A percentile compares a stretch with the other conserved stretches of the same genome.
Evolutionary conservation across 768 basidiomycete species (phyloP).

Genomic region (Hygrophoropsis aurantiaca): DNA sequence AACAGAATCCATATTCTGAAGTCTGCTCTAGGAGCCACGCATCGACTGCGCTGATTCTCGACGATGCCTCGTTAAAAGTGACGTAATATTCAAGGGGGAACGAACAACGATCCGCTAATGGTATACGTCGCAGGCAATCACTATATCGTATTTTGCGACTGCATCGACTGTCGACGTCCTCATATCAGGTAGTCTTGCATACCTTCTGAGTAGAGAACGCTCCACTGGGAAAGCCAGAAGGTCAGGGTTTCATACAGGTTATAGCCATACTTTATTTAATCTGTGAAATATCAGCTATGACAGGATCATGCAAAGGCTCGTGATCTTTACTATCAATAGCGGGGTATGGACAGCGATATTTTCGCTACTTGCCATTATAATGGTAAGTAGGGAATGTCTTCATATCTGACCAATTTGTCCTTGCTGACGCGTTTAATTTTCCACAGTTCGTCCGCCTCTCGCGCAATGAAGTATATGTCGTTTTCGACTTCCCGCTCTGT

Average conservation of each 20-base stretch:
- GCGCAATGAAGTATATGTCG: conserved; percentile 10
- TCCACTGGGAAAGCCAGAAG: background rate
- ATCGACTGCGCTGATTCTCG: background rate
- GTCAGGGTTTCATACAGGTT: background rate
- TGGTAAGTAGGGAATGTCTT: background rate
- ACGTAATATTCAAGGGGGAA: background rate
- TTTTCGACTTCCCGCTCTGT: conserved; percentile 31
- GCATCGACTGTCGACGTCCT: background rate
- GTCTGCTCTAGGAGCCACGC: background rate
- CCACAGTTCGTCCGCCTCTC: too few relatives aligned
- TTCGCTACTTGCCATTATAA: background rate
- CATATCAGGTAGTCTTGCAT: background rate
- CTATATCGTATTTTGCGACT: background rate
- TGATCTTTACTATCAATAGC: background rate
- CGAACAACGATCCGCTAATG: background rate
- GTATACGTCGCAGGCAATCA: background rate
- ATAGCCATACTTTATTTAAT: too few relatives aligned
- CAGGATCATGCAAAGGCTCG: background rate
- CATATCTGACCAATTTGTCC: too few relatives aligned
- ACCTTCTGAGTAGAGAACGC: background rate
- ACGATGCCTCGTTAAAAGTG: background rate
- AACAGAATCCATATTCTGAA: background rate
- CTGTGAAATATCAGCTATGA: background rate
- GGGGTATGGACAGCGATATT: background rate
- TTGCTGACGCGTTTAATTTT: too few relatives aligned